Evolutionary conservation across 495 filamentous ascomycete species (phyloP).

Genomic region (Aspergillus asperescens): DNA sequence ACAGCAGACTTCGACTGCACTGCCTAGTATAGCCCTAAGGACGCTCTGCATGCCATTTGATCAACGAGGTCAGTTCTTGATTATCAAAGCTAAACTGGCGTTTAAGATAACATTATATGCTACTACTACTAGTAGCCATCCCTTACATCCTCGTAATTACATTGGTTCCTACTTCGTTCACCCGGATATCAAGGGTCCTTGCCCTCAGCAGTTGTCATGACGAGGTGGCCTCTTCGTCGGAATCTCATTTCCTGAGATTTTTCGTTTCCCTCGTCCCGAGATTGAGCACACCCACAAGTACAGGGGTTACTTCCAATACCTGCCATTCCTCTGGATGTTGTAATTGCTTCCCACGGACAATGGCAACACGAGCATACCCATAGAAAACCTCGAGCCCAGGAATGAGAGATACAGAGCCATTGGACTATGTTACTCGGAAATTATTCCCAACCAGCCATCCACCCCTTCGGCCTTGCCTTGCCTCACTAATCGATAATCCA

Average conservation of each 20-base stretch:
- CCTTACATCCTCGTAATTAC: conserved; percentile 10
- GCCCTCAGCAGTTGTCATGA: background rate
- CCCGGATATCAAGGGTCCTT: conserved; percentile 4
- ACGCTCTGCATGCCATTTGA: background rate
- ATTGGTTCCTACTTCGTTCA: conserved; percentile 16
- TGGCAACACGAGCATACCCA: too few relatives aligned
- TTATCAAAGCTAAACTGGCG: too few relatives aligned
- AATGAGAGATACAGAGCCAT: background rate
- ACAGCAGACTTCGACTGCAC: too few relatives aligned
- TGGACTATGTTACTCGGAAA: background rate
- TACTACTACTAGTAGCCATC: conserved; percentile 1
- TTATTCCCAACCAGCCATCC: background rate
- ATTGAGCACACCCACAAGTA: background rate
- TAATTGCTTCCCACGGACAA: too few relatives aligned
- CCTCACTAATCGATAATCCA: background rate
- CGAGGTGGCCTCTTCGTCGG: background rate
- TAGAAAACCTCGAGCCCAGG: background rate
- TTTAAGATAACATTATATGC: too few relatives aligned
- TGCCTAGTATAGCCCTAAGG: too few relatives aligned
- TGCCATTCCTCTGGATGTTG: background rate
- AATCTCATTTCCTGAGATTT: background rate
- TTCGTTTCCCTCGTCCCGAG: background rate
- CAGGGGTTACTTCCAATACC: background rate
- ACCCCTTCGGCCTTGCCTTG: background rate
- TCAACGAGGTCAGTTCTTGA: background rate